These are phyloP conservation scores for Venturia carpophila DNA, from an alignment of 2,329 filamentous ascomycete species.

Conservation along the genomic window DNA sequence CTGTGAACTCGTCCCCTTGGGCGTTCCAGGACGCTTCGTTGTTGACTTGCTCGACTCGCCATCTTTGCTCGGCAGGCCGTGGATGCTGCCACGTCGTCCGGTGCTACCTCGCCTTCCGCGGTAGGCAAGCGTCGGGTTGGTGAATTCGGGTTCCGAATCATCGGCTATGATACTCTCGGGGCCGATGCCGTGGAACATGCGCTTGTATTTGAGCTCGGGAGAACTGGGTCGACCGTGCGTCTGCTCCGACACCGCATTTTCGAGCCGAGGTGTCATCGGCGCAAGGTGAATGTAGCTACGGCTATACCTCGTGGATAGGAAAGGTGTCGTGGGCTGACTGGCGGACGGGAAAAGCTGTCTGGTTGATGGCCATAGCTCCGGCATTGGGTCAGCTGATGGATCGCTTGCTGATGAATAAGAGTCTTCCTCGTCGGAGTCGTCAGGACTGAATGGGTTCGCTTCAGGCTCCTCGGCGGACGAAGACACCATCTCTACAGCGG, in stretches of 20 bases:
- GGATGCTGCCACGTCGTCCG: conserved; percentile 9
- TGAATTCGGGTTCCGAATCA: neutral
- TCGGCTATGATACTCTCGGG: conserved; percentile 16
- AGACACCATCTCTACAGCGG: neutral
- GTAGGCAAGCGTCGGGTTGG: neutral
- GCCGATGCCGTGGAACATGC: conserved; percentile 31
- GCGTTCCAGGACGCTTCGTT: neutral
- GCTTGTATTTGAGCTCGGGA: conserved; percentile 36
- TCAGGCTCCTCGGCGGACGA: neutral
- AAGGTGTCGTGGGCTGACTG: conserved; percentile 18
- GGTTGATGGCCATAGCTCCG: conserved; percentile 21
- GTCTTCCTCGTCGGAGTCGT: conserved; percentile 15
- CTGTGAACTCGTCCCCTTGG: neutral
- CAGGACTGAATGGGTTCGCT: neutral
- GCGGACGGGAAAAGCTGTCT: conserved; percentile 18
- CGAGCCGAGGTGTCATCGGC: conserved; percentile 22
- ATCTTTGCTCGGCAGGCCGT: neutral
- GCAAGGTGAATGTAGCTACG: conserved; percentile 19
- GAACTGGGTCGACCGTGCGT: conserved; percentile 27
- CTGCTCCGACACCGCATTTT: conserved; percentile 19
- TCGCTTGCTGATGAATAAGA: conserved; percentile 15
- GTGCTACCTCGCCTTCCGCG: conserved; percentile 8
- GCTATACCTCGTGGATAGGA: conserved; percentile 8
- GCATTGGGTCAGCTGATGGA: conserved; percentile 2
- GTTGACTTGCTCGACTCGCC: neutral